Evolutionary conservation across 1,139 yeast genomes (phyloP), one percentile per base, ranked within the genome.

Genomic region (Magnusiomyces tetraspermus): DNA sequence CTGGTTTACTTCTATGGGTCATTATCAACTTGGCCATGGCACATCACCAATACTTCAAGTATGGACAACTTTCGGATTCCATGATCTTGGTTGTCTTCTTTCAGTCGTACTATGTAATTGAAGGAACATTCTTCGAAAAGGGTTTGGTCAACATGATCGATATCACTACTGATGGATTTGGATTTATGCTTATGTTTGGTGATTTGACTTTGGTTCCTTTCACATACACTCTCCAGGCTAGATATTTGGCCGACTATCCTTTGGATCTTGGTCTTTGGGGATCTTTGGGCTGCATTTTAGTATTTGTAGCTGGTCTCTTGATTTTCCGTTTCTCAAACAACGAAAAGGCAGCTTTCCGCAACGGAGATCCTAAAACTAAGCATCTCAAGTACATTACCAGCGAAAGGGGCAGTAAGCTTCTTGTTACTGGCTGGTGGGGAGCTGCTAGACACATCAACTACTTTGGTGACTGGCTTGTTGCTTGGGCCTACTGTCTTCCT

Each of bases 401-500:
- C 1, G 73, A 76, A 33, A 80, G 86, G 15, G 96, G 96, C 1
- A 84, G 96, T 40, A 85, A 79, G 63, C 76, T 92, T 58, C 73
- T 92, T 51, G 78, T 82, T 54, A 94, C 88, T 62, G 97, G 97
- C 1, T 92, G 98, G 98, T 92, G 98, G 98, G 86, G 85, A 2
- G 69, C 75, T 42, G 82, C 96, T 5, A 95, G 95, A 61, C 98
- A 92, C 67, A 88, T 88, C 66, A 92, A 92, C 66, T 92, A 92
- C 69, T 77, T 90, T 57, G 98, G 98, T 41, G 98, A 92, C 70
- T 89, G 97, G 94, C 66, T 94, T 50, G 82, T 89, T 65, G 89
- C 97, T 0, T 76, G 87, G 73, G 81, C 95, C 45, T 90, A 96
- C 95, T 89, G 97, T 67, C 74, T 92, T 59, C 83, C 96, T 21